These are phyloP conservation scores for Aegilops tauschii DNA, from an alignment of 176 grass and related monocot species.

Conservation along the genomic window DNA sequence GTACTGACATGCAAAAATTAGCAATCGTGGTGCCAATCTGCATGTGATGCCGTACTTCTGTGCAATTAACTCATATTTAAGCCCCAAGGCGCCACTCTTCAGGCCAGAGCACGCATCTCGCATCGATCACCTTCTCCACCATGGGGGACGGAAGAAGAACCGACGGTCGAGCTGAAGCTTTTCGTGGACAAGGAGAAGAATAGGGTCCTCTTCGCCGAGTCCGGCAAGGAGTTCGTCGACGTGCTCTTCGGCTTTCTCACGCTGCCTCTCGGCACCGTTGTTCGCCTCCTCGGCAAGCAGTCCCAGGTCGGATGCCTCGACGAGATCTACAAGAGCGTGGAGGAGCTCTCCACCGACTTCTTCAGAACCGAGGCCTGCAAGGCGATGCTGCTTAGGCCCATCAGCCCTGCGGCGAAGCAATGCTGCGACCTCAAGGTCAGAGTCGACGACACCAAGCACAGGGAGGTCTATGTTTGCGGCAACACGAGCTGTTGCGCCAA, in stretches of 20 bases:
- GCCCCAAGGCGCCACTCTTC: too few relatives aligned
- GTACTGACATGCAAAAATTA: too few relatives aligned
- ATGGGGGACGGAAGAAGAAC: background rate
- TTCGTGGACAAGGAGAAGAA: constrained; percentile 41
- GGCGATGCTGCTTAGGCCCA: constrained; percentile 28
- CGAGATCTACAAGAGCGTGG: constrained; percentile 32
- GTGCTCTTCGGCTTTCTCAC: constrained; percentile 60
- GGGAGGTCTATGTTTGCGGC: background rate
- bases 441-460: background rate
- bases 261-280: constrained; percentile 45
- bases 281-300: constrained; percentile 30
- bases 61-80: too few relatives aligned
- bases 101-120: too few relatives aligned
- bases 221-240: constrained; percentile 52
- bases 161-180: constrained; percentile 19
- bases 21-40: too few relatives aligned
- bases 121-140: background rate
- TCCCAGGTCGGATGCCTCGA: constrained; percentile 33
- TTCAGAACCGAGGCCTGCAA: constrained; percentile 28
- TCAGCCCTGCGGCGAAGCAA: background rate
- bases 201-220: constrained; percentile 39
- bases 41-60: too few relatives aligned
- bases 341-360: background rate
- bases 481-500: background rate
- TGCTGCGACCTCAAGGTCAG: background rate